Conservation (phyloP, 2,329 filamentous ascomycete species). For the Diaporthe ilicicola region DNA sequence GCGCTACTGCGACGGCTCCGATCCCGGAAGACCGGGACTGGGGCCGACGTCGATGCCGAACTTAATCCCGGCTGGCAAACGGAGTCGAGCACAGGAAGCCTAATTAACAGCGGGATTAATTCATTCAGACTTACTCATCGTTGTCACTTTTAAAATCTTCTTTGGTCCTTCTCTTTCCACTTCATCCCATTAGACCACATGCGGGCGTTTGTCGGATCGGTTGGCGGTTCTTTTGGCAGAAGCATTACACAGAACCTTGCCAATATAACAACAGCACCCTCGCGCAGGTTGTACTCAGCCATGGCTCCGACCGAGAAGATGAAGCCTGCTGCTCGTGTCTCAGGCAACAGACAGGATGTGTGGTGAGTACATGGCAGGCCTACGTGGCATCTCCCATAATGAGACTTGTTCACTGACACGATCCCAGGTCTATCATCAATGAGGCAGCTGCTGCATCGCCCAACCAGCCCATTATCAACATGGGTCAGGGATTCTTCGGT, state of each 20-base stretch:
- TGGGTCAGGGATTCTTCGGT: constrained; percentile 77
- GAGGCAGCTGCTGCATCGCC: constrained; percentile 60
- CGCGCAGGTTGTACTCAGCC: constrained; percentile 38
- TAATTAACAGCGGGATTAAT: constrained; percentile 10
- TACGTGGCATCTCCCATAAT: not conserved
- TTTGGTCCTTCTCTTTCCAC: not conserved
- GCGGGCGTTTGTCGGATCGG: constrained; percentile 20
- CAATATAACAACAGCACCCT: constrained; percentile 22
- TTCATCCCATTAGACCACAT: constrained; percentile 14
- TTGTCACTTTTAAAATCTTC: not conserved
- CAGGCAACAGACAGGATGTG: constrained; percentile 50
- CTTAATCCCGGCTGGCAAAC: constrained; percentile 4
- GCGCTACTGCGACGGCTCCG: constrained; percentile 9
- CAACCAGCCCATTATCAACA: constrained; percentile 61
- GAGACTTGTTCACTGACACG: not conserved
- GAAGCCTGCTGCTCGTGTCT: constrained; percentile 49
- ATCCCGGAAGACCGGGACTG: constrained; percentile 4
- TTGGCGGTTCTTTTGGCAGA: constrained; percentile 17
- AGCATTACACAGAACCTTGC: constrained; percentile 16
- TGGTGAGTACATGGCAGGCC: constrained; percentile 41
- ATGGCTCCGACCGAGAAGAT: constrained; percentile 47
- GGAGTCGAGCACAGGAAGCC: constrained; percentile 4
- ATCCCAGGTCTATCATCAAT: constrained; percentile 58
- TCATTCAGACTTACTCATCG: not conserved
- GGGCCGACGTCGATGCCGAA: constrained; percentile 11